Evolutionary conservation across 2,329 filamentous ascomycete species (phyloP).

Genomic region (Paraphaeosphaeria minitans): DNA sequence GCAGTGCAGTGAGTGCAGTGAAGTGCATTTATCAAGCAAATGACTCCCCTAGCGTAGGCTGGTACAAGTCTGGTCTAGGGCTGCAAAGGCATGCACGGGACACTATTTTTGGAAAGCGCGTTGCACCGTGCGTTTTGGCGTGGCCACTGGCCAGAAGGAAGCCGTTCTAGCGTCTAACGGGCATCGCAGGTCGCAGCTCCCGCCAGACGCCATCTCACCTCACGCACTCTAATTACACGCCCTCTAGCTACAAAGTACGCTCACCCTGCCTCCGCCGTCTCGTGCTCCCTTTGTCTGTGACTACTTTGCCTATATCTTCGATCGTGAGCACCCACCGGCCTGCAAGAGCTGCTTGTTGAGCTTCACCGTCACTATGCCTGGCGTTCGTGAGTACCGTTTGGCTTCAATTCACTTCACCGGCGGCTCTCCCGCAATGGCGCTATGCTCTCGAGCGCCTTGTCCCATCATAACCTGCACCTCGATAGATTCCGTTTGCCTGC

Average conservation of each 20-base stretch:
- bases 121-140: not conserved
- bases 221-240: too few relatives aligned
- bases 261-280: slow-evolving; percentile 15
- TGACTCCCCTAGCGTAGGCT: slow-evolving; percentile 2
- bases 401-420: slow-evolving; percentile 7
- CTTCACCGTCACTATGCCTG: slow-evolving; percentile 39
- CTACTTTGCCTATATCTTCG: not conserved
- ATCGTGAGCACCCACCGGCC: not conserved
- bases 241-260: not conserved
- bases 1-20: too few relatives aligned
- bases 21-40: slow-evolving; percentile 16
- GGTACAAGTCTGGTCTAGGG: slow-evolving; percentile 17
- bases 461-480: not conserved
- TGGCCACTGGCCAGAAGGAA: slow-evolving; percentile 21
- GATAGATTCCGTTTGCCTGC: not conserved
- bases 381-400: slow-evolving; percentile 44
- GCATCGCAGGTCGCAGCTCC: slow-evolving; percentile 20
- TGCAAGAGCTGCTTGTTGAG: slow-evolving; percentile 10
- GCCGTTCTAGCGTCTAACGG: slow-evolving; percentile 2
- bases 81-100: slow-evolving; percentile 16
- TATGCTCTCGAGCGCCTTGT: not conserved
- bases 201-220: slow-evolving; percentile 15
- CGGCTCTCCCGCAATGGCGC: slow-evolving; percentile 1
- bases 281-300: slow-evolving; percentile 8
- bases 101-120: slow-evolving; percentile 25